Conservation (phyloP, 2,329 filamentous ascomycete species). For the Tolypocladium ovalisporum region DNA sequence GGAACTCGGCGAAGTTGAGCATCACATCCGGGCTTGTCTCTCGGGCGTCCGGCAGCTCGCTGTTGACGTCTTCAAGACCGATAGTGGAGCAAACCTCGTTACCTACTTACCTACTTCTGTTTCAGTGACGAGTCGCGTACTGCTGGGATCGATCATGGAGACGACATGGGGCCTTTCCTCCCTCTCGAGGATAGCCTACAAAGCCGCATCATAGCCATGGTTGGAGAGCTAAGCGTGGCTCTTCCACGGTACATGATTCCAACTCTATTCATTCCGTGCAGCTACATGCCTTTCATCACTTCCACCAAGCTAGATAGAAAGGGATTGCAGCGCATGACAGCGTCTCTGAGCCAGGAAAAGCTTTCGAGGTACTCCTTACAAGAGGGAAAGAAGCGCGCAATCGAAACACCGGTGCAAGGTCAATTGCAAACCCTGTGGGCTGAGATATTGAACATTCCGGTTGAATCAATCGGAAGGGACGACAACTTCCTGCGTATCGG, state of each 20-base stretch:
- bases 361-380: not conserved
- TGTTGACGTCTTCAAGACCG: not conserved
- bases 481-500: slow-evolving; percentile 16
- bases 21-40: not conserved
- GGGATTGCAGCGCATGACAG: not conserved
- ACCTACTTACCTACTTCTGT: slow-evolving; percentile 1
- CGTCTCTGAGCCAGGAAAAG: not conserved
- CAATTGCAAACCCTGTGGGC: slow-evolving; percentile 3
- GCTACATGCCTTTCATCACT: slow-evolving; percentile 6
- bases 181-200: not conserved
- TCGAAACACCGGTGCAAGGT: slow-evolving; percentile 1
- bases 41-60: not conserved
- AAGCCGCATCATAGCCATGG: not conserved
- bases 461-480: slow-evolving; percentile 16
- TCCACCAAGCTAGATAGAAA: slow-evolving; percentile 8
- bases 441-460: not conserved
- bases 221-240: not conserved
- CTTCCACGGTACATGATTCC: slow-evolving; percentile 6
- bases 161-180: not conserved
- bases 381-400: not conserved
- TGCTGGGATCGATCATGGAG: not conserved
- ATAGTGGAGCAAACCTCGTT: not conserved
- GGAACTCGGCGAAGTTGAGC: not conserved
- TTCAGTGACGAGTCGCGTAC: not conserved
- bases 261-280: slow-evolving; percentile 3